Percentiles rank a stretch among this genome's conserved stretches.
These are phyloP conservation scores for Vickermania spadyakhi DNA, from an alignment of 208 protist genomes.

Conservation along the genomic window DNA sequence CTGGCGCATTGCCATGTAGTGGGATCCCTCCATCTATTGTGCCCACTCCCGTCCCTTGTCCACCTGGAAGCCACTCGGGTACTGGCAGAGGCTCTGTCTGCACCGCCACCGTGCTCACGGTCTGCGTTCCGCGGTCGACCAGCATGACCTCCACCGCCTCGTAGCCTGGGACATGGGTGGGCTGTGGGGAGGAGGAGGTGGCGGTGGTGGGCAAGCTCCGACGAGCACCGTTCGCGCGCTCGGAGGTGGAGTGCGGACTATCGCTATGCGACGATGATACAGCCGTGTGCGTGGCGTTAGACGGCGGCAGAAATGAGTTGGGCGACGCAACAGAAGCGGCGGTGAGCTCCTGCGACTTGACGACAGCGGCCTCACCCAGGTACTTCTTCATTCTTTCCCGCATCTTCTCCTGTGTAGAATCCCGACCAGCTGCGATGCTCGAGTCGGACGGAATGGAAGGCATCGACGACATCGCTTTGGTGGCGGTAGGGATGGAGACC, in stretches of 20 bases:
- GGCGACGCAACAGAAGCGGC: slow-evolving; percentile 2
- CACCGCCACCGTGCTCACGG: slow-evolving; percentile 41
- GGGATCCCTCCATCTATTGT: no score
- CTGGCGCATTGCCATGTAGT: not conserved
- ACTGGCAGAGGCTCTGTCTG: slow-evolving; percentile 62
- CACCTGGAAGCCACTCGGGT: not conserved
- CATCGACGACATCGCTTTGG: not conserved
- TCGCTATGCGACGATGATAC: not conserved
- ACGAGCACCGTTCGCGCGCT: not conserved
- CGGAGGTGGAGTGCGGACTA: not conserved
- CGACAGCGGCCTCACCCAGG: slow-evolving; percentile 28
- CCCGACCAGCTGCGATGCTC: not conserved
- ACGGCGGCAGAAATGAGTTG: not conserved
- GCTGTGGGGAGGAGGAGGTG: not conserved
- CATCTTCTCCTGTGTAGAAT: slow-evolving; percentile 34
- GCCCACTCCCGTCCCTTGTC: not conserved
- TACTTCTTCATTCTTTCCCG: slow-evolving; percentile 42
- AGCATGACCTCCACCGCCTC: slow-evolving; percentile 67
- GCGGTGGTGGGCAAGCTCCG: not conserved
- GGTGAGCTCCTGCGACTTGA: slow-evolving; percentile 6
- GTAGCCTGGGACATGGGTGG: slow-evolving; percentile 7
- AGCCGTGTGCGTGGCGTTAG: not conserved
- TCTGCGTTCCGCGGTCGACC: slow-evolving; percentile 79
- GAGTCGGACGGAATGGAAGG: not conserved
- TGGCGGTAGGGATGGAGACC: not conserved